Evolutionary conservation across 1,284 basidiomycete species (phyloP), one percentile per base, ranked within the genome.

Genomic region (Moesziomyces parantarcticus): DNA sequence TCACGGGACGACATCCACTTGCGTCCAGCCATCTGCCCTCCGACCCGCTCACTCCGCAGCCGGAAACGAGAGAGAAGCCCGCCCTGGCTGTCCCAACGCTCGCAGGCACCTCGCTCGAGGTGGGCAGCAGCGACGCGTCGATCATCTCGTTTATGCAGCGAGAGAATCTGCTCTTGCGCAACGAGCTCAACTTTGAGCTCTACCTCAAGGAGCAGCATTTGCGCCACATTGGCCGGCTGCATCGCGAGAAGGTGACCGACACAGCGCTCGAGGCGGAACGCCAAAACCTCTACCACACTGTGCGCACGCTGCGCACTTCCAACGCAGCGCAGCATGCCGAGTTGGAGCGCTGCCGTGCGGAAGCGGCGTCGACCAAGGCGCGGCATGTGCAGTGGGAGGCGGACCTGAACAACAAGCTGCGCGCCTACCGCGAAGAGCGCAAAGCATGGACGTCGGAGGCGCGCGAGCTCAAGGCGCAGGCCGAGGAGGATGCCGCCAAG

Each of bases 121-220:
- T 21, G 20, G 14, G 55, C 10, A 53, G 58, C 45, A 57, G 58
- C 46, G 58, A 67, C 52, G 50, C 54, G 0, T 49, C 46, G n/a
- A 49, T 51, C 44, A 52, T 67, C 8, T 58, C 65, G 32, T 61
- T 73, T n/a, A 49, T 81, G 18, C 62, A 77, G 32, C 68, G 66
- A 0, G 77, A 83, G 54, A 83, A 80, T 25, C 54, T 78, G 34
- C 54, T 83, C 34, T 53, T 83, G 18, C 72, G 77, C 5, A 78
- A 75, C 50, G 79, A 84, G 55, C 75, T 83, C 54, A 80, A 80
- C 40, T 79, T 82, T 51, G 83, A 84, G 59, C 72, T 83, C 9
- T 83, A 82, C 46, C 77, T 83, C 65, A 82, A 83, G 53, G 81
- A 81, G 45, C 83, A 84, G 69, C 79, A 82, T 50, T 58, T 84